A percentile compares a stretch with the other conserved stretches of the same genome.
These are phyloP conservation scores for Populus hybrid DNA, from an alignment of 441 rosid species.

Conservation along the genomic window DNA sequence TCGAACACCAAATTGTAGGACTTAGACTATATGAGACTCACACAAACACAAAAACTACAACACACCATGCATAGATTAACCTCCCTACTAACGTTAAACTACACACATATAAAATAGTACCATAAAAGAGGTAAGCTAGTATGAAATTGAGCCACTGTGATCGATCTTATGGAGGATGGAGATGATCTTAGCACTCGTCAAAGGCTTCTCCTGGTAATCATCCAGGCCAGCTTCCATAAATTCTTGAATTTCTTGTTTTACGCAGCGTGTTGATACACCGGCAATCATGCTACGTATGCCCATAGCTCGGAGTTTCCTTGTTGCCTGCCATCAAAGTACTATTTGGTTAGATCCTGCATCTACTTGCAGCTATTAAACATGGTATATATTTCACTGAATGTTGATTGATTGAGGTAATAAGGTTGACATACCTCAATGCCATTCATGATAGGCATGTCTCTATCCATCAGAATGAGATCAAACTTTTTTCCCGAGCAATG, in stretches of 20 bases:
- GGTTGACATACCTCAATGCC: conserved; percentile 49
- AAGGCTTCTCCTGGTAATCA: conserved; percentile 80
- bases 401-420: neutral
- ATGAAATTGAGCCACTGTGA: conserved; percentile 3
- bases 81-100: neutral
- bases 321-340: conserved; percentile 41
- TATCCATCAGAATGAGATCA: conserved; percentile 82
- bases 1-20: neutral
- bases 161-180: conserved; percentile 49
- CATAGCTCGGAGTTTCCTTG: conserved; percentile 67
- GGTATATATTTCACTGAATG: neutral
- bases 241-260: conserved; percentile 43
- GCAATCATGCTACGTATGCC: conserved; percentile 65
- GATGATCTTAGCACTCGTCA: conserved; percentile 57
- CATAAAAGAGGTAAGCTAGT: neutral
- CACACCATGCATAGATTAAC: neutral
- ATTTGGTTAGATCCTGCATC: no score
- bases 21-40: neutral
- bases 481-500: conserved; percentile 55
- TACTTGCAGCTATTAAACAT: neutral
- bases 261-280: conserved; percentile 56
- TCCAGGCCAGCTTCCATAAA: conserved; percentile 79
- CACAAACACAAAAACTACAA: neutral
- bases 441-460: conserved; percentile 91
- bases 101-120: neutral